phyloP scores from a whole-genome alignment of 805 yeast genomes.

The Hyphopichia homilentoma region DNA sequence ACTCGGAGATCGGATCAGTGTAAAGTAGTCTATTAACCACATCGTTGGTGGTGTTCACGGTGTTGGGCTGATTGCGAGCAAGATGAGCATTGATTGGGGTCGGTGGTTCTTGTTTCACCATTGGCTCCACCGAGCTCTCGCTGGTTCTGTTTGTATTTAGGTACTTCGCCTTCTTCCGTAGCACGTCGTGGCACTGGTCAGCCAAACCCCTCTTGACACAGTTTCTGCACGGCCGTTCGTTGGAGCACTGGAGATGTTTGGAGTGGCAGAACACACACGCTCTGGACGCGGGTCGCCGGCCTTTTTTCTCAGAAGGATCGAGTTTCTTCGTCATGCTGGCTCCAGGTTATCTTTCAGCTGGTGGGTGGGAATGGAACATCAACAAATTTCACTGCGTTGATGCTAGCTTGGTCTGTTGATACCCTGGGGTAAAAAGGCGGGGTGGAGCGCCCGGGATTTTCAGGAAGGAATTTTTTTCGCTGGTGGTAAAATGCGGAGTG shows the following conservation, averaged over 20 bases:
- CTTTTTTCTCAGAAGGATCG: slow-evolving; percentile 47
- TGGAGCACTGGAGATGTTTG: slow-evolving; percentile 72
- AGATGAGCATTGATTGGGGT: too few relatives aligned
- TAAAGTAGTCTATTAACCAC: slow-evolving; percentile 21
- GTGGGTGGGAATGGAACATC: too few relatives aligned
- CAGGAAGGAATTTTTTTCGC: too few relatives aligned
- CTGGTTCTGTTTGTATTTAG: slow-evolving; percentile 15
- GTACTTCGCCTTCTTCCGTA: slow-evolving; percentile 48
- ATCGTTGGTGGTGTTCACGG: slow-evolving; percentile 26
- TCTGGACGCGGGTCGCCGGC: slow-evolving; percentile 58
- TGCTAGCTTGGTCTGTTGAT: too few relatives aligned
- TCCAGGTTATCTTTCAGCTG: too few relatives aligned
- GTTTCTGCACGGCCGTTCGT: slow-evolving; percentile 66
- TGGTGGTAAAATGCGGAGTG: too few relatives aligned
- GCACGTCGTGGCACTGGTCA: slow-evolving; percentile 54
- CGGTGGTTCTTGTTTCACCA: too few relatives aligned
- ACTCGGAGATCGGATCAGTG: slow-evolving; percentile 11
- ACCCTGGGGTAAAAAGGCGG: too few relatives aligned
- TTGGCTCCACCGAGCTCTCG: too few relatives aligned
- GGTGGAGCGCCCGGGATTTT: too few relatives aligned
- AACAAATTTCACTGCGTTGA: too few relatives aligned
- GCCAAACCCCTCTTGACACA: slow-evolving; percentile 61
- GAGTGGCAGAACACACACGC: slow-evolving; percentile 73
- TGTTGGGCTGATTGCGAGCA: slow-evolving; percentile 5
- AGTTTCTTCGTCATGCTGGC: slow-evolving; percentile 58